Base-by-base conservation (phyloP, 2,329 filamentous ascomycete genomes). In the Microdochium paspali region DNA sequence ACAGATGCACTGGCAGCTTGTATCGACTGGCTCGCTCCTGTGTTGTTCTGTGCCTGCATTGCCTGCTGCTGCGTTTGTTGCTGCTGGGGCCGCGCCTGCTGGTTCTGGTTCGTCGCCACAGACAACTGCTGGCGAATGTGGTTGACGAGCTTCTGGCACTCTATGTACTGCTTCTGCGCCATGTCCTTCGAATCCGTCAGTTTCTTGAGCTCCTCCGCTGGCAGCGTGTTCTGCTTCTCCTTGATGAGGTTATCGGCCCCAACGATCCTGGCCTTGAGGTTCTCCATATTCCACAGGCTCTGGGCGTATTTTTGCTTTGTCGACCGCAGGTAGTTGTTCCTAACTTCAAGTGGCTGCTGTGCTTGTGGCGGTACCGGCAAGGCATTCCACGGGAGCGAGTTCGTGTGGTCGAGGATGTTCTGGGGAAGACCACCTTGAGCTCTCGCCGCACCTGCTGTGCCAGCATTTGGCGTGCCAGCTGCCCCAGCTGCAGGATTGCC, bases 1-100 rank as follows among this genome's bases (percentile, higher is more conserved):
- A 64, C 58, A 23, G 61, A 61, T 10, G 61, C 56, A 3, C 61
- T 59, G 15, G 57, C 58, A 18, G 56, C 58, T 32, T 64, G 61
- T 58, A 64, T 63, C 1, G 60, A 49, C 43, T 61, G 54, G 25
- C 49, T 56, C 7, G 58, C 51, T 10, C 54, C 48, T 24, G 52
- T 49, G 18, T n/a, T n/a, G n/a, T 52, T 53, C 4, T 40, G 49
- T 9, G 49, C 47, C 26, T 53, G 56, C n/a, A 53, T 53, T 5
- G 50, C 46, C 25, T 53, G 56, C 15, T 54, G 53, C 52, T 57
- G 57, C 21, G n/a, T n/a, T n/a, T 44, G 44, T 10, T 23, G 44
- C 5, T 56, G 47, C 44, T 62, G 60, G 10, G 58, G 24, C 25
- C 57, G 58, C 21, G 48, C 49, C n/a, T 54, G 54, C 44, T 60